Evolutionary conservation across 768 basidiomycete genomes (phyloP).

Genomic region (Russula compacta): DNA sequence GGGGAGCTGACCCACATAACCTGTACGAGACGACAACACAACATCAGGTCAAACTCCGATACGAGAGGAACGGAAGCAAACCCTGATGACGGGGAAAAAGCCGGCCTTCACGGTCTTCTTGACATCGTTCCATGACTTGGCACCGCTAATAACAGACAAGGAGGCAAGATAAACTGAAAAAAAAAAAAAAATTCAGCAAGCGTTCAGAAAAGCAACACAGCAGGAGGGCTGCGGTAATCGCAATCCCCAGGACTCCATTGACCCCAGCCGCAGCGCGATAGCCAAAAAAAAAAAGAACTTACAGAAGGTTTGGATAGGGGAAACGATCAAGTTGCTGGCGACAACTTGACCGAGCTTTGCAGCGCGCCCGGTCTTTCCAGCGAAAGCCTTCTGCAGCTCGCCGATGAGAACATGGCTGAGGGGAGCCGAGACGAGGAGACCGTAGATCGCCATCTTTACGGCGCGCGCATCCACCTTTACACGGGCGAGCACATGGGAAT

Average conservation of each 20-base stretch:
- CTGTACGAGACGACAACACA: constrained; percentile 29
- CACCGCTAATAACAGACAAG: constrained; percentile 80
- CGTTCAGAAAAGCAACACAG: neutral
- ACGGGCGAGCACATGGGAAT: constrained; percentile 44
- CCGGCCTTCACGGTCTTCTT: constrained; percentile 59
- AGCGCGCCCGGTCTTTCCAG: constrained; percentile 54
- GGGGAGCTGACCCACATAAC: constrained; percentile 77
- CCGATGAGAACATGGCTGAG: constrained; percentile 68
- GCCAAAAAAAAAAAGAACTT: constrained; percentile 21
- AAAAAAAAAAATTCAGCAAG: neutral
- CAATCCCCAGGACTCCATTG: too few species aligned
- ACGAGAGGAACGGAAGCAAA: constrained; percentile 27
- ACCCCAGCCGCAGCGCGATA: too few species aligned
- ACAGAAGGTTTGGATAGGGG: constrained; percentile 69
- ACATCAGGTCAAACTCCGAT: neutral
- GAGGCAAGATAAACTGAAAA: constrained; percentile 58
- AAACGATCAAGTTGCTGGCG: constrained; percentile 65
- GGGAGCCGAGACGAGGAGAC: constrained; percentile 77
- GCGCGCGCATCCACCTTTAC: constrained; percentile 61
- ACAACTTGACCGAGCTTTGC: constrained; percentile 66
- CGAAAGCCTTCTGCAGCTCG: constrained; percentile 63
- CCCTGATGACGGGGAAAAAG: constrained; percentile 66
- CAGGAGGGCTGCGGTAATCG: too few species aligned
- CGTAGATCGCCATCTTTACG: constrained; percentile 77
- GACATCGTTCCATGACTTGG: constrained; percentile 55